These are phyloP conservation scores for Penicillium argentinense DNA, from an alignment of 495 filamentous ascomycete genomes.

Conservation along the genomic window DNA sequence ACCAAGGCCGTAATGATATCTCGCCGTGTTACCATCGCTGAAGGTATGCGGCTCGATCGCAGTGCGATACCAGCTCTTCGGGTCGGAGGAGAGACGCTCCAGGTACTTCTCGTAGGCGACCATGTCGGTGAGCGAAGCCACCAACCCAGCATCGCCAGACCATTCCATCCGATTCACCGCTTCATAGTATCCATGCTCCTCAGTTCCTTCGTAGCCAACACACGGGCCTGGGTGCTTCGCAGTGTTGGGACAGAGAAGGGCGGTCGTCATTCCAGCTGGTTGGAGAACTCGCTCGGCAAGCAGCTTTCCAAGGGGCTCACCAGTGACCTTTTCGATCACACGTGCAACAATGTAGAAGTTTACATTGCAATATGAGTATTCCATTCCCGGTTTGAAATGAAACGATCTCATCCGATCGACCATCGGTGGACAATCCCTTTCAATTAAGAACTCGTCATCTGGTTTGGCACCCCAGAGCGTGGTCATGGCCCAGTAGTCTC, in stretches of 20 bases:
- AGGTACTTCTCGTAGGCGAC: conserved; percentile 35
- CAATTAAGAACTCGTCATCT: conserved; percentile 27
- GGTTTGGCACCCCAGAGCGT: conserved; percentile 32
- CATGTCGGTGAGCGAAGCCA: conserved; percentile 36
- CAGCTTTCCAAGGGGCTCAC: conserved; percentile 22
- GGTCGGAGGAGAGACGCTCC: conserved; percentile 17
- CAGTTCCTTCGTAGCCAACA: conserved; percentile 35
- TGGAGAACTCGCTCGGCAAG: conserved; percentile 25
- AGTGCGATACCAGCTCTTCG: conserved; percentile 26
- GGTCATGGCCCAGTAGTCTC: conserved; percentile 40
- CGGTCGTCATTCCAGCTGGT: conserved; percentile 34
- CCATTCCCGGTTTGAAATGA: conserved; percentile 31
- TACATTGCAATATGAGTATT: conserved; percentile 34
- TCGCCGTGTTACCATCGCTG: conserved; percentile 21
- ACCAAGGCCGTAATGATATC: conserved; percentile 27
- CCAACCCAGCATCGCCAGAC: conserved; percentile 37
- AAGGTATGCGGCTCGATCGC: conserved; percentile 16
- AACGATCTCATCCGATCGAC: conserved; percentile 27
- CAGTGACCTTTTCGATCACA: conserved; percentile 28
- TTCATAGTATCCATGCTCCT: conserved; percentile 16
- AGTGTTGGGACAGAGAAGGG: conserved; percentile 27
- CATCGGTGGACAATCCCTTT: conserved; percentile 16
- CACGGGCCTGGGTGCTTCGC: conserved; percentile 27
- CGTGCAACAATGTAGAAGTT: conserved; percentile 34
- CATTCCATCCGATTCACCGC: conserved; percentile 34